Evolutionary conservation across 2,329 filamentous ascomycete genomes (phyloP), one percentile per base, ranked within the genome.

Genomic region (Hypoxylon sp.): DNA sequence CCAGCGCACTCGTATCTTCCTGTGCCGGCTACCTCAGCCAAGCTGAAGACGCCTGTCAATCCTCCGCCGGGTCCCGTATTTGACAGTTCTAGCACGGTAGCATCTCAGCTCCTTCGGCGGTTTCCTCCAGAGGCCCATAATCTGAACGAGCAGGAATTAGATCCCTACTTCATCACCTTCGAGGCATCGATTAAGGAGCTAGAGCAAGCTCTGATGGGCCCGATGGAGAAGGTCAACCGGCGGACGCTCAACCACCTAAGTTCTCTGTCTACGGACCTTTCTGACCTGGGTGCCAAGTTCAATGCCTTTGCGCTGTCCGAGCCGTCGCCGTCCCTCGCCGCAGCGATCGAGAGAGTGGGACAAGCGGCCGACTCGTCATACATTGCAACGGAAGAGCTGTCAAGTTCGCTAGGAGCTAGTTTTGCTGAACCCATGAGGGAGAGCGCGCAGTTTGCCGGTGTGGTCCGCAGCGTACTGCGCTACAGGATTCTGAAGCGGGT

Each of bases 371-470:
- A 99, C 73, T 91, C 91, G 8, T 97, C 95, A 0, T 99, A 98
- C 72, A 93, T 99, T 64, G 92, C 91, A 8, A 98, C 94, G 0
- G 91, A 96, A 69, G 95, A 99, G 72, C 80, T 99, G 2, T 93
- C 93, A 0, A 87, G 87, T 1, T 89, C 90, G 0, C 79, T 99
- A n/a, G 93, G 93, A 17, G 93, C 94, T 27, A 95, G 87, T 65
- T 99, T 99, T 71, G 92, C 96, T 0, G 96, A 99, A 71, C 95
- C 95, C 0, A 97, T 99, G 92, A 86, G 96, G 52, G 95, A 99
- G 77, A 96, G 92, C 69, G 93, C 95, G 10, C 95, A 99, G 71
- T 99, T 99, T 73, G 95, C 95, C 0, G 91, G 95, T 9, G 92
- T 99, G 1, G 95, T 99, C 3, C 87, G 93, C 37, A 90, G 82